Evolutionary conservation across 495 filamentous ascomycete genomes (phyloP).

Genomic region (Aspergillus cristatus): DNA sequence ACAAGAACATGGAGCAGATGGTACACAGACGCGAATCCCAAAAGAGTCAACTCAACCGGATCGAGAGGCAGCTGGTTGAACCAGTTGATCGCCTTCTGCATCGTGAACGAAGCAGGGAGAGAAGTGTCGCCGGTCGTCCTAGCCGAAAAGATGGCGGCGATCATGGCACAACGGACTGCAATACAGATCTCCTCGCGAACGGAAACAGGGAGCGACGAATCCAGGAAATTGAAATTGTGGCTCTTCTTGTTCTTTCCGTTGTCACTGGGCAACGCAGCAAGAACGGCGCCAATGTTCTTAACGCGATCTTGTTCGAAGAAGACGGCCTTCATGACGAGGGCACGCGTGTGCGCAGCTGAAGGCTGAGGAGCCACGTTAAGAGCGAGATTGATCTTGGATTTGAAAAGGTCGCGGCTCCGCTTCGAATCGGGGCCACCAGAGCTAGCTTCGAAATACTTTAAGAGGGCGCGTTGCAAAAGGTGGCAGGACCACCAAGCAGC

Average conservation of each 20-base stretch:
- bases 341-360: constrained; percentile 65
- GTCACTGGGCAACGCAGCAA: constrained; percentile 39
- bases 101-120: constrained; percentile 29
- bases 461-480: constrained; percentile 60
- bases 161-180: constrained; percentile 74
- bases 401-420: constrained; percentile 35
- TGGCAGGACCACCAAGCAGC: constrained; percentile 85
- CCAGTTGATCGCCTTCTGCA: constrained; percentile 34
- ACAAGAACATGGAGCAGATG: constrained; percentile 54
- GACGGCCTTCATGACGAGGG: constrained; percentile 57
- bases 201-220: constrained; percentile 38
- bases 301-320: constrained; percentile 37
- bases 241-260: constrained; percentile 22
- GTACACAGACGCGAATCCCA: constrained; percentile 72
- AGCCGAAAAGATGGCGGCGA: constrained; percentile 53
- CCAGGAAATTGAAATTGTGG: constrained; percentile 32
- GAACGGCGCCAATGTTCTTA: constrained; percentile 38
- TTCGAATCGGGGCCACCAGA: constrained; percentile 31
- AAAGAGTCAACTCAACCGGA: constrained; percentile 49
- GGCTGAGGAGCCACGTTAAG: constrained; percentile 67
- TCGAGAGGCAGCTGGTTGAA: constrained; percentile 38
- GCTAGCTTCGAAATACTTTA: constrained; percentile 47
- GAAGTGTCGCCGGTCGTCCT: constrained; percentile 25
- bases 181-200: constrained; percentile 57
- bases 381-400: constrained; percentile 56